phyloP scores from a whole-genome alignment of 2,329 filamentous ascomycete species.

The Hymenoscyphus fructigenus region DNA sequence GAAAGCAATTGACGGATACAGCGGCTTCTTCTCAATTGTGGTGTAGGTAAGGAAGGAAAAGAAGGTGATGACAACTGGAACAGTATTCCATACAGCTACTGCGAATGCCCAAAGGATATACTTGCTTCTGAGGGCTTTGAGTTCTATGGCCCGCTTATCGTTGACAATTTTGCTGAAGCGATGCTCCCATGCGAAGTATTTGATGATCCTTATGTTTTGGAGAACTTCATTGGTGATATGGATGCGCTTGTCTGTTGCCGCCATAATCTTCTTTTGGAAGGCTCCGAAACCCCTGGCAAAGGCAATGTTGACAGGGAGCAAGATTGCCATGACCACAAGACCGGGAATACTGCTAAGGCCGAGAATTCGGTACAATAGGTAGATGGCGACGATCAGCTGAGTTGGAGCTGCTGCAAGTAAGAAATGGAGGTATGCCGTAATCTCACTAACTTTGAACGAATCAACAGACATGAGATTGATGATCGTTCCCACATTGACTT shows the following conservation, averaged over 20 bases:
- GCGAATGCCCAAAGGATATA: slow-evolving; percentile 91
- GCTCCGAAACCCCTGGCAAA: slow-evolving; percentile 83
- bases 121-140: slow-evolving; percentile 73
- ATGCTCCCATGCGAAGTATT: slow-evolving; percentile 98
- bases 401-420: slow-evolving; percentile 89
- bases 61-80: slow-evolving; percentile 93
- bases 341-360: slow-evolving; percentile 92
- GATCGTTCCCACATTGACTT: slow-evolving; percentile 94
- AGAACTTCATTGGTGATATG: slow-evolving; percentile 95
- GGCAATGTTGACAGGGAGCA: slow-evolving; percentile 86
- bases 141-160: slow-evolving; percentile 79
- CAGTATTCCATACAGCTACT: slow-evolving; percentile 94
- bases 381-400: slow-evolving; percentile 78
- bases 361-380: slow-evolving; percentile 84
- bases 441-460: slow-evolving; percentile 96
- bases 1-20: slow-evolving; percentile 92
- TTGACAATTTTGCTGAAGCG: slow-evolving; percentile 84
- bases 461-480: slow-evolving; percentile 99
- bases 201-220: slow-evolving; percentile 98
- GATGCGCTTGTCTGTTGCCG: slow-evolving; percentile 92
- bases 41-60: slow-evolving; percentile 95
- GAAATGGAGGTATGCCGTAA: slow-evolving; percentile 93
- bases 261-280: slow-evolving; percentile 87
- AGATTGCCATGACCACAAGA: slow-evolving; percentile 82
- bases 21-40: slow-evolving; percentile 79